Conservation (phyloP, 73 alveolate species). For the Uronychia binucleata region DNA sequence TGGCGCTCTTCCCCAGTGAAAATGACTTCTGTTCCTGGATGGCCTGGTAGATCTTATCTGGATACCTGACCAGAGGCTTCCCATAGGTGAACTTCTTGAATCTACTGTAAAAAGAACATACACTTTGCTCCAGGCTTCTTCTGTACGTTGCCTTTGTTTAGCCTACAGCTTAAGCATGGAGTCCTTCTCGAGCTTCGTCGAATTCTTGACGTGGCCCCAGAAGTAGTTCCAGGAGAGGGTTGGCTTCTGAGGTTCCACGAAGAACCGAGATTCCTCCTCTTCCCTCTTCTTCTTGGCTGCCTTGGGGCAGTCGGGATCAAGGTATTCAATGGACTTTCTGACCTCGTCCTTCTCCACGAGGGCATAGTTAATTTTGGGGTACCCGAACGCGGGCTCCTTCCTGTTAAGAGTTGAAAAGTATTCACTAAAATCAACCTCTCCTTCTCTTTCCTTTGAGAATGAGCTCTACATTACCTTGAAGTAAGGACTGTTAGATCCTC, state of each 20-base stretch:
- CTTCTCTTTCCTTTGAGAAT: no score
- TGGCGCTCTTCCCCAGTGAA: no score
- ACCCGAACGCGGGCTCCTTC: neutral
- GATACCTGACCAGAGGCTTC: neutral
- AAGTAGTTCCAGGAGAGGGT: neutral
- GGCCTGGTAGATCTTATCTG: neutral
- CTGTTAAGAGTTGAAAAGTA: neutral
- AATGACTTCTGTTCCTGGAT: no score
- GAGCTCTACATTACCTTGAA: no score
- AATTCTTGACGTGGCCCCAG: neutral
- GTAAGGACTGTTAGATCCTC: no score
- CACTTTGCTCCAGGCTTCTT: no score
- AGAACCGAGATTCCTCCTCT: no score
- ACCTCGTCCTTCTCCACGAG: neutral
- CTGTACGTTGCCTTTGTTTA: neutral
- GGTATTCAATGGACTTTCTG: neutral
- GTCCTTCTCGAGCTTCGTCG: neutral
- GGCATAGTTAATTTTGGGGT: neutral
- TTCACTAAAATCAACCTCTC: no score
- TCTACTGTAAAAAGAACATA: no score
- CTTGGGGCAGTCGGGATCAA: slow-evolving; percentile 3
- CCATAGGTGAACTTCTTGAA: neutral
- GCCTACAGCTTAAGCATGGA: neutral
- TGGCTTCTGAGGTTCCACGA: no score
- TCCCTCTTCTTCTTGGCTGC: neutral